These are phyloP conservation scores for Hypericum androsaemum DNA, from an alignment of 345 rosid genomes.

Conservation along the genomic window DNA sequence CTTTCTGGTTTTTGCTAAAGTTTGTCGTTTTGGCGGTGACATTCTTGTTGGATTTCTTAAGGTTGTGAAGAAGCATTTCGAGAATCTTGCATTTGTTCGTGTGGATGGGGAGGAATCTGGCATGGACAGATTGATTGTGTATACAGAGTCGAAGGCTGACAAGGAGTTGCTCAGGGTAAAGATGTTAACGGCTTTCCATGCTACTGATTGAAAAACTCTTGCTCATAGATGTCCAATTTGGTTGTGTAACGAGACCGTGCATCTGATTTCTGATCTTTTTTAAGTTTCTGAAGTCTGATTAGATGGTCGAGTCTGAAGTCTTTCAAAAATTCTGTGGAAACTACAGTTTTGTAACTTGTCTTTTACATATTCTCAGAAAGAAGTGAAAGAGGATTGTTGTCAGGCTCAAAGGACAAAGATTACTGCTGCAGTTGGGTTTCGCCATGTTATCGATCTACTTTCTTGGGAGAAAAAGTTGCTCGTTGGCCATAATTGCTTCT, in stretches of 20 bases:
- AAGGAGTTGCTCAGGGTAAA: slow-evolving; percentile 62
- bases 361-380: slow-evolving; percentile 38
- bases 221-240: too few relatives aligned
- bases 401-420: slow-evolving; percentile 47
- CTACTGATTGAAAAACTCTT: too few relatives aligned
- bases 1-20: not conserved
- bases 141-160: slow-evolving; percentile 54
- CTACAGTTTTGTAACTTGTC: not conserved
- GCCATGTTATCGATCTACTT: slow-evolving; percentile 82
- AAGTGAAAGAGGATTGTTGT: slow-evolving; percentile 48
- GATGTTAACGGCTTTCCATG: too few relatives aligned
- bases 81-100: slow-evolving; percentile 52
- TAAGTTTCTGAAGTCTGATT: not conserved
- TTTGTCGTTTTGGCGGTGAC: not conserved
- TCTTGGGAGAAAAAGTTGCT: slow-evolving; percentile 74
- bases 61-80: slow-evolving; percentile 63
- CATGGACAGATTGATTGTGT: slow-evolving; percentile 48
- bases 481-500: slow-evolving; percentile 88
- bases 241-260: too few relatives aligned
- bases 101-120: slow-evolving; percentile 24
- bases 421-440: slow-evolving; percentile 65
- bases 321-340: not conserved
- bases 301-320: slow-evolving; percentile 1
- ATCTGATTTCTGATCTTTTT: too few relatives aligned
- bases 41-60: slow-evolving; percentile 10